Evolutionary conservation across 495 filamentous ascomycete species (phyloP).

Genomic region (Tuber microsphaerosporum): DNA sequence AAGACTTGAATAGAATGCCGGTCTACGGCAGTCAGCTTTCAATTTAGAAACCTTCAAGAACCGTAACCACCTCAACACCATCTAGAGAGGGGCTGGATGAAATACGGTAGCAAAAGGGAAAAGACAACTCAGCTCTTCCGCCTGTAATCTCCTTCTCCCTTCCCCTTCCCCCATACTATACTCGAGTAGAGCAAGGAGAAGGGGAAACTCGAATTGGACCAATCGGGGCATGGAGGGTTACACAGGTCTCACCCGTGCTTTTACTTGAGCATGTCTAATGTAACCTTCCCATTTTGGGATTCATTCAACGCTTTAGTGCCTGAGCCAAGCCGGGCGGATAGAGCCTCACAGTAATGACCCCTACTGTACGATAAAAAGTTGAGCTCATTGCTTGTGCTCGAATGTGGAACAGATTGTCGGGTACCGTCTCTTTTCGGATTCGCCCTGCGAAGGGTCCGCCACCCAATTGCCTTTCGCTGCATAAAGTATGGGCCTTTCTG

Average conservation of each 20-base stretch:
- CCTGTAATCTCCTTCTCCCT: background rate
- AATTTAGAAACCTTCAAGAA: background rate
- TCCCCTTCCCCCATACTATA: background rate
- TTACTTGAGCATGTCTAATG: background rate
- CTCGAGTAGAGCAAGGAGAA: background rate
- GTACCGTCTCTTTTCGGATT: background rate
- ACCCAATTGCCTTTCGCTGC: background rate
- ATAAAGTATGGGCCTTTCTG: background rate
- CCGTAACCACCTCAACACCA: background rate
- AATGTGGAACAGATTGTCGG: background rate
- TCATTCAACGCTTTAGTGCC: too few relatives aligned
- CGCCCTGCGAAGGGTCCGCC: background rate
- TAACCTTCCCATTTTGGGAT: too few relatives aligned
- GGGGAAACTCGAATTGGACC: background rate
- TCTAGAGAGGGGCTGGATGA: background rate
- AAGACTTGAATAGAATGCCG: background rate
- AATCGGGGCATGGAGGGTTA: background rate
- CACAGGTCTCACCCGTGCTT: background rate
- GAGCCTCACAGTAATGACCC: too few relatives aligned
- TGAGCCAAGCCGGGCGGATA: too few relatives aligned
- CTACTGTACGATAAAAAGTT: too few relatives aligned
- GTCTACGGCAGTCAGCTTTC: background rate
- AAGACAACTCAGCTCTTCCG: background rate
- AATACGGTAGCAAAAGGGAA: background rate
- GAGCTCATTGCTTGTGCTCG: background rate